Conservation (phyloP, 164 flowering plant species). For the Umbellularia californica region DNA sequence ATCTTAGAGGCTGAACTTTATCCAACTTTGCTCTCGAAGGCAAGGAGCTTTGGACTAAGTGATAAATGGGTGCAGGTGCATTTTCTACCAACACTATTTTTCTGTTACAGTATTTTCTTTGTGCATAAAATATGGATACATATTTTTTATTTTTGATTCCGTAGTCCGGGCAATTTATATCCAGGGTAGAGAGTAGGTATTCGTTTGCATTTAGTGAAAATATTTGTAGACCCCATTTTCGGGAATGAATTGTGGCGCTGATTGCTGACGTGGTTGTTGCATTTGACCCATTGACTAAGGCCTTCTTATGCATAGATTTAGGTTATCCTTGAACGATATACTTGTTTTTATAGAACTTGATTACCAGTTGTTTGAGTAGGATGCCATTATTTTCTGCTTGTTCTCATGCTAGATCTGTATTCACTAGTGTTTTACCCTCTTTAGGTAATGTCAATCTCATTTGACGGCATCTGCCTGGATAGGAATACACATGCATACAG, state of each 20-base stretch:
- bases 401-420: no score
- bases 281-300: neutral
- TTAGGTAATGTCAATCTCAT: no score
- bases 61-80: slow-evolving; percentile 84
- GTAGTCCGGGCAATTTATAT: neutral
- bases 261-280: neutral
- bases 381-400: neutral
- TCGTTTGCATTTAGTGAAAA: neutral
- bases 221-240: neutral
- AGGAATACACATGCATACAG: no score
- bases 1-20: slow-evolving; percentile 89
- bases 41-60: slow-evolving; percentile 88
- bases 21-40: slow-evolving; percentile 92
- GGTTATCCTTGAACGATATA: neutral
- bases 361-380: neutral
- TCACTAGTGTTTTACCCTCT: no score
- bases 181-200: neutral
- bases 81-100: neutral
- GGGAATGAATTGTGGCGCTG: neutral
- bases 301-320: neutral
- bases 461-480: no score
- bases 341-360: neutral
- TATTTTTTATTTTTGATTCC: neutral
- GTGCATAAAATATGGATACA: neutral
- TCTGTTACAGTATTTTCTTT: neutral